phyloP scores from a whole-genome alignment of 2,329 filamentous ascomycete species.

The Fusarium virguliforme region DNA sequence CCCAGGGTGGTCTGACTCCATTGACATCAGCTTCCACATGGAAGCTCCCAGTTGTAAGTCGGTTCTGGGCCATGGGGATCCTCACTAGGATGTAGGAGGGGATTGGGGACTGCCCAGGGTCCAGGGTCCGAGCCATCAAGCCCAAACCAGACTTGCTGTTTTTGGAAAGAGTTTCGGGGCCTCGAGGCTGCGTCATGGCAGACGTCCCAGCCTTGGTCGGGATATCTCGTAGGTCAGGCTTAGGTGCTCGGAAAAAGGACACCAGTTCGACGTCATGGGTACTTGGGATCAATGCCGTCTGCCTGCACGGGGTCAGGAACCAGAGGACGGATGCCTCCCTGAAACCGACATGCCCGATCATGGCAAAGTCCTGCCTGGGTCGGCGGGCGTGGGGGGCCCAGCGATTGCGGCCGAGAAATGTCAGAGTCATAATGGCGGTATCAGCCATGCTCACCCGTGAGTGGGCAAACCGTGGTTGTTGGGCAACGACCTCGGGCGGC shows the following conservation, averaged over 20 bases:
- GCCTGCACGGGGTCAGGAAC: conserved; percentile 27
- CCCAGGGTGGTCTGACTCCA: conserved; percentile 29
- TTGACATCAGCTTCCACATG: conserved; percentile 33
- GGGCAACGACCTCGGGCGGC: conserved; percentile 40
- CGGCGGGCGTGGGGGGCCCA: conserved; percentile 43
- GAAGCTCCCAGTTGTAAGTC: conserved; percentile 27
- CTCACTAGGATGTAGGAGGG: conserved; percentile 30
- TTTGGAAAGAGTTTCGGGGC: conserved; percentile 34
- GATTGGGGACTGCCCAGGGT: conserved; percentile 35
- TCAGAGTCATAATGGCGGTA: conserved; percentile 52
- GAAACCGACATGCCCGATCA: conserved; percentile 36
- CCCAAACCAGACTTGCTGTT: conserved; percentile 32
- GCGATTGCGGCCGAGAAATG: conserved; percentile 37
- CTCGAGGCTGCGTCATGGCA: conserved; percentile 41
- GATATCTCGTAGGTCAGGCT: conserved; percentile 33
- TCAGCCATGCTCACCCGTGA: conserved; percentile 46
- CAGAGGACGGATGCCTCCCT: conserved; percentile 32
- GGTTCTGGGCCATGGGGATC: conserved; percentile 39
- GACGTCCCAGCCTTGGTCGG: conserved; percentile 13
- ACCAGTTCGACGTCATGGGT: conserved; percentile 28
- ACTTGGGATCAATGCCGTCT: conserved; percentile 24
- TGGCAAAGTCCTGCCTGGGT: conserved; percentile 35
- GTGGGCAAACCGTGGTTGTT: conserved; percentile 41
- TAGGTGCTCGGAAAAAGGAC: conserved; percentile 24
- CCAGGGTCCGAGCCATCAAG: conserved; percentile 31